A percentile compares a stretch with the other conserved stretches of the same genome.
Conservation (phyloP, 106 monocot species). For the Dendrobium chrysotoxum region DNA sequence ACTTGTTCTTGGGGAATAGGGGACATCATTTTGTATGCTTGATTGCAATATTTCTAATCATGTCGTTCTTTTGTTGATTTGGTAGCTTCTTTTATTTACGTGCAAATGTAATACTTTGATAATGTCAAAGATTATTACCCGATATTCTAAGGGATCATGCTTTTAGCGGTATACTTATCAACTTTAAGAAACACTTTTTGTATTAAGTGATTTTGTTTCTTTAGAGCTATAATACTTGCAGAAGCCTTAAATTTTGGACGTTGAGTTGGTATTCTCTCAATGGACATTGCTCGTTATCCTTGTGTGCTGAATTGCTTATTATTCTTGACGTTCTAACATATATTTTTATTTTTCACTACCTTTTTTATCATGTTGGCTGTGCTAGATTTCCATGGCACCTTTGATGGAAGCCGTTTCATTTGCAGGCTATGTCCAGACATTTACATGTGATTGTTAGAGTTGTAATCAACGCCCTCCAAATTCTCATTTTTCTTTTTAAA, state of each 20-base stretch:
- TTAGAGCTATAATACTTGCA: not conserved
- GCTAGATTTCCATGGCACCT: not conserved
- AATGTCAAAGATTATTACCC: not conserved
- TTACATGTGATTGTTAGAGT: not conserved
- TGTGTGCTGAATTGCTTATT: not conserved
- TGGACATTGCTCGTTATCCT: not conserved
- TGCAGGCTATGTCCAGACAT: not conserved
- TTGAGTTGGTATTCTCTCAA: not conserved
- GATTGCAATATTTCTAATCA: not conserved
- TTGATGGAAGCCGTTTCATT: not conserved
- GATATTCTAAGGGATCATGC: not conserved
- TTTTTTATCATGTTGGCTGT: not conserved
- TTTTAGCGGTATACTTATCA: not conserved
- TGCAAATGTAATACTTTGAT: not conserved
- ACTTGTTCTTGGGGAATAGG: not conserved
- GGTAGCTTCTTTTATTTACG: not conserved
- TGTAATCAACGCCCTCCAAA: not conserved
- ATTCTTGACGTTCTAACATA: not conserved
- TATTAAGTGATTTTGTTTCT: not conserved
- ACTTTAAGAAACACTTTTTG: not conserved
- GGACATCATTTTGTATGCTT: conserved; percentile 1
- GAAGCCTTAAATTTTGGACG: not conserved
- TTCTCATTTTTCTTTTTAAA: not conserved
- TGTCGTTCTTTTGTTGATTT: not conserved
- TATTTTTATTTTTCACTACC: not conserved